Evolutionary conservation across 306 rosid genomes (phyloP), one percentile per base, ranked within the genome.

Genomic region (Betula pendula): DNA sequence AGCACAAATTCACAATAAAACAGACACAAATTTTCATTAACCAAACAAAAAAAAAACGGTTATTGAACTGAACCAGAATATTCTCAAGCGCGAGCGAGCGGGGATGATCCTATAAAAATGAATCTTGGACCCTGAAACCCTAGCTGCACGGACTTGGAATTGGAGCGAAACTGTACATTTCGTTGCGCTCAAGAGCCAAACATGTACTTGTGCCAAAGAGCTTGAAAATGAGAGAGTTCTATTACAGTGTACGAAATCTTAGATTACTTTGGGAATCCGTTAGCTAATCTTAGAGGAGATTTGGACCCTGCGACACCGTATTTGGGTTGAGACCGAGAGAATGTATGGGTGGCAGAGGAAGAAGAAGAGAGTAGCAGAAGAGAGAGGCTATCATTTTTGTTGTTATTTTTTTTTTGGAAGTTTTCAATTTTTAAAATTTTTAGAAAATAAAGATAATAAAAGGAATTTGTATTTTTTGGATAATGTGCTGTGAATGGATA

Each of bases 291-390:
- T 58, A 76, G 84, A 80, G 81, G 84, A 80, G 71, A 73, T 29
- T 20, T 56, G 42, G 79, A 58, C 24, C 75, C 77, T 73, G 53
- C 74, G 80, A 71, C 51, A 38, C 50, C 40, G 60, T 72, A 51
- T 47, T 17, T 8, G 50, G 73, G 69, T 73, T 44, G 76, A 72
- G 75, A 75, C 84, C 65, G 77, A 85, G 77, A 82, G 70, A 77
- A 81, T 81, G 6, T 38, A 85, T 84, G 92, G 77, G 83, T 87
- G 94, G 84, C 92, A 82, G 82, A 75, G 87, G 88, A 75, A 75
- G 82, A 71, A 42, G 88, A 85, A 78, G 52, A 74, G 68, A 51
- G 68, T 31, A 72, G 73, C 20, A 85, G 79, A 47, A 49, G 3
- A 67, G 44, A 19, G 70, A 58, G 76, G 80, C 83, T 58, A 47